phyloP scores from a whole-genome alignment of 164 flowering plant species.

The Piper betle region DNA sequence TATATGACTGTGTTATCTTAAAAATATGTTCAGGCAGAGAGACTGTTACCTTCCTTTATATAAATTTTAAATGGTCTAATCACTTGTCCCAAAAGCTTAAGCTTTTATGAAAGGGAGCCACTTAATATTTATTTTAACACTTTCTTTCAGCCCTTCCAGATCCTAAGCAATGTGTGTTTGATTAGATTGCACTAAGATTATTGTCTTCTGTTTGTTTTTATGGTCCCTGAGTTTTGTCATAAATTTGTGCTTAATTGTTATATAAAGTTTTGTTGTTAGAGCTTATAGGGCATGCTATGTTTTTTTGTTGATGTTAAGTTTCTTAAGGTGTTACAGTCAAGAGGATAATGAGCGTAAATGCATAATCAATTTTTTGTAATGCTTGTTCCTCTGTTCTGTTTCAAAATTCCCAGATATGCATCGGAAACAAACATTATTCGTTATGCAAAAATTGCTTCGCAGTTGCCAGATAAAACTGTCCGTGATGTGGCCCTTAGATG shows the following conservation, averaged over 20 bases:
- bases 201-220: not conserved
- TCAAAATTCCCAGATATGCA: conserved; percentile 27
- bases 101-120: no score
- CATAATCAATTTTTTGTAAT: not conserved
- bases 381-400: not conserved
- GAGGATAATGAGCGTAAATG: not conserved
- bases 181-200: no score
- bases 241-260: not conserved
- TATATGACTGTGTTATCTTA: no score
- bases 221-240: not conserved
- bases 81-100: no score
- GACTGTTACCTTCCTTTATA: no score
- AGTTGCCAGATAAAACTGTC: conserved; percentile 40
- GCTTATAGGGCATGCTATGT: no score
- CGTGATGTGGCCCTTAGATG: conserved; percentile 67
- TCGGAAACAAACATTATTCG: conserved; percentile 29
- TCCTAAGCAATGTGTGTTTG: no score
- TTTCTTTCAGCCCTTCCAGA: no score
- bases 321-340: not conserved
- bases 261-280: not conserved
- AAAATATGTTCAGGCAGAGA: no score
- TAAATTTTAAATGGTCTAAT: no score
- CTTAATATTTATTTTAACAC: no score
- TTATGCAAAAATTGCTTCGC: conserved; percentile 56
- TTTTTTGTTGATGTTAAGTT: no score